A percentile compares a stretch with the other conserved stretches of the same genome.
Conservation (phyloP, 805 yeast species). For the Helenozyma rhizophorensis region DNA sequence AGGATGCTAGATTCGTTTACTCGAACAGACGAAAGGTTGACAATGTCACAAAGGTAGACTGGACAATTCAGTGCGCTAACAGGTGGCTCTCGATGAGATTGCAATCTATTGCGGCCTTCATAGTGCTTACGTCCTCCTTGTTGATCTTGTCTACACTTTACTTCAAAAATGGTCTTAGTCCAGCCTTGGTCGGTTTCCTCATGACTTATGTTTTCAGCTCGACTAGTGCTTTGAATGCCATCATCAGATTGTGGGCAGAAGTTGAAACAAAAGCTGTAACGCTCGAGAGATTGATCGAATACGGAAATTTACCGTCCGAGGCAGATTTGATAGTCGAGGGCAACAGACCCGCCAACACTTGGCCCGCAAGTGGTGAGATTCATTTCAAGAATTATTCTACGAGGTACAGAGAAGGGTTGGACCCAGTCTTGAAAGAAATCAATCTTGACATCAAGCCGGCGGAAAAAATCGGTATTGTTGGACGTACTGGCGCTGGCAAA, state of each 20-base stretch:
- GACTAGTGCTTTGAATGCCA: conserved; percentile 26
- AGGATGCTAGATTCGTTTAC: conserved; percentile 25
- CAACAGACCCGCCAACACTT: conserved; percentile 23
- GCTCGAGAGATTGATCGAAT: conserved; percentile 35
- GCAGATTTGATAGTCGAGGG: conserved; percentile 19
- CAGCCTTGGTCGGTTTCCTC: conserved; percentile 35
- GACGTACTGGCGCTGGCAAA: conserved; percentile 30
- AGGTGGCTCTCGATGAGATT: conserved; percentile 38
- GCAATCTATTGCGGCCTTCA: conserved; percentile 30
- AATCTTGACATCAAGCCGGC: conserved; percentile 18
- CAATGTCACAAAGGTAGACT: conserved; percentile 18
- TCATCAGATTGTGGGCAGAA: conserved; percentile 32
- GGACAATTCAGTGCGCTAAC: conserved; percentile 20
- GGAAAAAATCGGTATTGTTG: conserved; percentile 28
- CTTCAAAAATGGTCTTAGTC: conserved; percentile 20
- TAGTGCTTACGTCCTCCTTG: conserved; percentile 27
- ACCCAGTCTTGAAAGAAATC: conserved; percentile 23
- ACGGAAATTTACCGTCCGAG: conserved; percentile 25
- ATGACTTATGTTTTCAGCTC: conserved; percentile 33
- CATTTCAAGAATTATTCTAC: conserved; percentile 21
- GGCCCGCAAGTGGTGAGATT: conserved; percentile 23
- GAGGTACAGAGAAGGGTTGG: conserved; percentile 22
- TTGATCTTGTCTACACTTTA: conserved; percentile 24
- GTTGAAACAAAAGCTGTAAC: conserved; percentile 31
- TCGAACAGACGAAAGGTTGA: conserved; percentile 23